phyloP scores from a whole-genome alignment of 2,329 filamentous ascomycete species.

The Nothophaeocryptopus gaeumannii region DNA sequence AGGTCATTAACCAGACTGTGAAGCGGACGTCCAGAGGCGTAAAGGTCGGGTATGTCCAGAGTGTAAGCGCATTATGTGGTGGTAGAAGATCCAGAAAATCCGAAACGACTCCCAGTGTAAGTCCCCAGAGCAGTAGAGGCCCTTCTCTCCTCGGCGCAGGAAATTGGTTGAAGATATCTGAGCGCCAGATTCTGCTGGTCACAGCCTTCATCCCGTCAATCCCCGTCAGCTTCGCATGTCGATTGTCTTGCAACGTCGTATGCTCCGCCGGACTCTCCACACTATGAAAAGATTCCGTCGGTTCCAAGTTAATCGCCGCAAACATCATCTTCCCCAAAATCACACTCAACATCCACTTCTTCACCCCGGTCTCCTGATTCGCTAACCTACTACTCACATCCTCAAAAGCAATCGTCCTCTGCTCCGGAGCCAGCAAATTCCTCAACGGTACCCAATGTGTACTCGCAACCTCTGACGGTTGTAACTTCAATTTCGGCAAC shows the following conservation, averaged over 20 bases:
- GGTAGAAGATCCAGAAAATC: conserved; percentile 67
- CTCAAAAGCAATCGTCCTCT: conserved; percentile 62
- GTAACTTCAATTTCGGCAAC: conserved; percentile 58
- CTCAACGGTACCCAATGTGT: conserved; percentile 67
- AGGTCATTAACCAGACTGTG: conserved; percentile 59
- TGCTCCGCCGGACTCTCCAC: conserved; percentile 37
- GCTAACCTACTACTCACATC: conserved; percentile 63
- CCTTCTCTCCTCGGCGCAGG: conserved; percentile 35
- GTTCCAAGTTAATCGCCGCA: conserved; percentile 61
- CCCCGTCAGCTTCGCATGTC: conserved; percentile 20
- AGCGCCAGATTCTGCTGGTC: conserved; percentile 19
- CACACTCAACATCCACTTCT: conserved; percentile 54
- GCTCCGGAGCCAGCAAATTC: conserved; percentile 57
- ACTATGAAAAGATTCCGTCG: conserved; percentile 60
- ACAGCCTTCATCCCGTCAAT: conserved; percentile 17
- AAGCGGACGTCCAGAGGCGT: conserved; percentile 60
- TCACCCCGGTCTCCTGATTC: conserved; percentile 52
- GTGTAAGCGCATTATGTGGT: conserved; percentile 58
- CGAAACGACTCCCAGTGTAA: conserved; percentile 64
- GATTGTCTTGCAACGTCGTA: conserved; percentile 26
- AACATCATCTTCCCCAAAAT: conserved; percentile 66
- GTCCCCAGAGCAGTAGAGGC: conserved; percentile 64
- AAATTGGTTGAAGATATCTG: conserved; percentile 31
- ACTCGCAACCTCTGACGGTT: conserved; percentile 66
- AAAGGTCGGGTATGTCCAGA: conserved; percentile 69